A percentile compares a stretch with the other conserved stretches of the same genome.
These are phyloP conservation scores for Stagonosporopsis rhizophila DNA, from an alignment of 2,329 filamentous ascomycete genomes.

Conservation along the genomic window DNA sequence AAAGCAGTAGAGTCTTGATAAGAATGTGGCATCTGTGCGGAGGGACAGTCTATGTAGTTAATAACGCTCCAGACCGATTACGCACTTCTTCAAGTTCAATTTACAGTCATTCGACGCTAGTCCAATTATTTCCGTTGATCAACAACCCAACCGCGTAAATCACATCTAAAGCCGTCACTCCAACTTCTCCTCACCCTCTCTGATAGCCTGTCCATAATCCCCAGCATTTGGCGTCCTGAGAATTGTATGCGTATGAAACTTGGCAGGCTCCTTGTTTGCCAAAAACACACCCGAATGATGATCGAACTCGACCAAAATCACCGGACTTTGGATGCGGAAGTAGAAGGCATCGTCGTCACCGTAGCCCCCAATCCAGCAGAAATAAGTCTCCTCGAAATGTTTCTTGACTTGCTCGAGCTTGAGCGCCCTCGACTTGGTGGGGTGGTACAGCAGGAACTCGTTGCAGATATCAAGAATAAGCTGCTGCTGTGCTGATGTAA, in stretches of 20 bases:
- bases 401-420: slow-evolving; percentile 62
- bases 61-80: not conserved
- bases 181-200: slow-evolving; percentile 33
- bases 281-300: slow-evolving; percentile 82
- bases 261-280: slow-evolving; percentile 73
- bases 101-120: not conserved
- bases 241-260: slow-evolving; percentile 81
- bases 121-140: not conserved
- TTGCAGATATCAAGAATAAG: slow-evolving; percentile 66
- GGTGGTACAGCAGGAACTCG: slow-evolving; percentile 74
- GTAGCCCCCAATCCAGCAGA: slow-evolving; percentile 78
- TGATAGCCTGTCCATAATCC: slow-evolving; percentile 72
- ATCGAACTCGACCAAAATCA: slow-evolving; percentile 78
- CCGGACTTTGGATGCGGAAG: slow-evolving; percentile 77
- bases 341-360: slow-evolving; percentile 75
- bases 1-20: not conserved
- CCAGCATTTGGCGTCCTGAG: slow-evolving; percentile 75
- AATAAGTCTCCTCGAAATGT: slow-evolving; percentile 75
- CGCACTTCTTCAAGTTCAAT: not conserved
- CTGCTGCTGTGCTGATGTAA: slow-evolving; percentile 59
- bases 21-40: not conserved
- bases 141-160: not conserved
- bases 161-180: not conserved
- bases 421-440: slow-evolving; percentile 60
- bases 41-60: not conserved